These are phyloP conservation scores for Inosperma sp. DNA, from an alignment of 768 basidiomycete genomes.

Conservation along the genomic window DNA sequence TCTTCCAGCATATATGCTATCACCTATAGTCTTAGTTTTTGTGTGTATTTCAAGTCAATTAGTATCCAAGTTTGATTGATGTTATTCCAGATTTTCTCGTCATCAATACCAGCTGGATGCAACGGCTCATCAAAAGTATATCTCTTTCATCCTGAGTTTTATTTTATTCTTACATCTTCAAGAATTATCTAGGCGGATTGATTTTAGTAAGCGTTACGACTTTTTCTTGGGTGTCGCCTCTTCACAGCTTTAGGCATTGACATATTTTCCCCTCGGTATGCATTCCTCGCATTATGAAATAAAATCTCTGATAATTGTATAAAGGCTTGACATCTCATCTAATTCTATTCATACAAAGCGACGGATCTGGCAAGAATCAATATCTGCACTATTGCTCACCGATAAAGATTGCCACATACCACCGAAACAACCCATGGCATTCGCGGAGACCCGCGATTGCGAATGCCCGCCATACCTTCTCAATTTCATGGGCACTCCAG, in stretches of 20 bases:
- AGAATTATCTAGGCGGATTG: slow-evolving; percentile 61
- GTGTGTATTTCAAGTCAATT: slow-evolving; percentile 33
- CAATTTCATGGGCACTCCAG: slow-evolving; percentile 56
- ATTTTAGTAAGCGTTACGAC: slow-evolving; percentile 55
- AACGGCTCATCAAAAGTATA: slow-evolving; percentile 60
- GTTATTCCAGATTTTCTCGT: slow-evolving; percentile 54
- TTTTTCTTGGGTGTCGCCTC: not conserved
- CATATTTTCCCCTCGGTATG: slow-evolving; percentile 71
- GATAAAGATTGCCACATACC: slow-evolving; percentile 57
- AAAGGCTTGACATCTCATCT: slow-evolving; percentile 53
- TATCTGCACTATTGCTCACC: slow-evolving; percentile 63
- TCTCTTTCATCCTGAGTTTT: not conserved
- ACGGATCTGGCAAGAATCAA: slow-evolving; percentile 77
- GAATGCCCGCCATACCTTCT: slow-evolving; percentile 69
- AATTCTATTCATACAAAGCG: slow-evolving; percentile 58
- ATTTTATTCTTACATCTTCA: slow-evolving; percentile 1
- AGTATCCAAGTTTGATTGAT: slow-evolving; percentile 8
- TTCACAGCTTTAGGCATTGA: slow-evolving; percentile 53
- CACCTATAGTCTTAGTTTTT: slow-evolving; percentile 65
- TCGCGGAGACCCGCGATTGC: slow-evolving; percentile 50
- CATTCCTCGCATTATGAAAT: not conserved
- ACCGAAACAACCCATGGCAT: slow-evolving; percentile 50
- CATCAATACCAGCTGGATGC: slow-evolving; percentile 48
- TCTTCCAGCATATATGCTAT: slow-evolving; percentile 40
- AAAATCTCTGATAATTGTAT: not conserved